Evolutionary conservation across 305 asterid species (phyloP), one percentile per base, ranked within the genome.

Genomic region (Fraxinus sp.): DNA sequence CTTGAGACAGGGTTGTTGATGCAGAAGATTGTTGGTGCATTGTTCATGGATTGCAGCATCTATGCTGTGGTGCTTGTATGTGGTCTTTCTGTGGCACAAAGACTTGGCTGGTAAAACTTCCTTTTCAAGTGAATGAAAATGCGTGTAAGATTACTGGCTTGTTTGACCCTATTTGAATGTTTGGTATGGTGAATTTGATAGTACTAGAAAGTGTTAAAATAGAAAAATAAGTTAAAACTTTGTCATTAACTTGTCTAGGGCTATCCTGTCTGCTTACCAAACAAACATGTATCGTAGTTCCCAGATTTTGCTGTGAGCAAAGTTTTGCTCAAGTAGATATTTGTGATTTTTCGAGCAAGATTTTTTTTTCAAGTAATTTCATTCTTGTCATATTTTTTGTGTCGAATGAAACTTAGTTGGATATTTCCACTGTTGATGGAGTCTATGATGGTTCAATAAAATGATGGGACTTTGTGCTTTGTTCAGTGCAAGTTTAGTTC

Each of bases 21-120:
- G 89, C 90, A 89, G 85, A 90, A 85, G 10, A 77, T 89, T 79
- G 26, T 81, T 46, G 86, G 86, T 78, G 95, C 97, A 5, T 35
- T 91, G 89, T 85, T 91, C 62, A 89, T 95, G 88, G 98, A 95
- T 84, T 85, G 92, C 64, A 85, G 97, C 77, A 77, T 95, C 81
- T 95, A 92, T 81, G 89, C 90, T 0, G 86, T 92, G 46, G 88
- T 90, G 86, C 93, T 95, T 75, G 39, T 95, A n/a, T 91, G 91
- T 80, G 93, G 97, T 74, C 88, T 91, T 83, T 89, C 94, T 41
- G 39, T 95, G 20, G 87, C 86, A 36, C 81, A 72, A 35, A 68
- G 37, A 86, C 86, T 92, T 1, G 90, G 90, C 84, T 88, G 87
- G 86, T 91, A 81, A 85, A 28, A 6, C 72, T 83, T 36, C 14